phyloP scores from a whole-genome alignment of 169 alveolate species.

The Plasmodium coatneyi region DNA sequence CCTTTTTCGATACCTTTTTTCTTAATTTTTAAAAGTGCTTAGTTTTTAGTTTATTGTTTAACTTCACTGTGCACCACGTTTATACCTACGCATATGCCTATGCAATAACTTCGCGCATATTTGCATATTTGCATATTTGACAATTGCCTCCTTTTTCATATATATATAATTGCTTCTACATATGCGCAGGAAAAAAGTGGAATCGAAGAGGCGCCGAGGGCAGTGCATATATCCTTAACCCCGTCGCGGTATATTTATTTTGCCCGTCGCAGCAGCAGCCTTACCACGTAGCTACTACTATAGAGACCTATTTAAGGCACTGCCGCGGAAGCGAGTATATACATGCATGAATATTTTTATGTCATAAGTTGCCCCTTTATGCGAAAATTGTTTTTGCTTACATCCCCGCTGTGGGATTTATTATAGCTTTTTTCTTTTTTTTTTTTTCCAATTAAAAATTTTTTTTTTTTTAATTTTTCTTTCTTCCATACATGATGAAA shows the following conservation, averaged over 20 bases:
- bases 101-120: not conserved
- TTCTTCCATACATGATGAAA: not conserved
- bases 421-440: too few species aligned
- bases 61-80: not conserved
- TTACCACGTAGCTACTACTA: not conserved
- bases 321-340: not conserved
- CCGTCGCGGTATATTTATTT: not conserved
- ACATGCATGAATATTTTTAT: not conserved
- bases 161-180: not conserved
- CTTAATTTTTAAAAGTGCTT: not conserved
- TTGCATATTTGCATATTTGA: not conserved
- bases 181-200: not conserved
- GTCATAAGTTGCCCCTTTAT: not conserved
- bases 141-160: not conserved
- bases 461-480: not conserved
- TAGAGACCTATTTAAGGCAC: not conserved
- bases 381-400: not conserved
- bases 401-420: not conserved
- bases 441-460: too few species aligned
- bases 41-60: not conserved
- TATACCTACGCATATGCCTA: not conserved
- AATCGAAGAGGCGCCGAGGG: not conserved
- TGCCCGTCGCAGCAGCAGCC: not conserved
- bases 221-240: not conserved
- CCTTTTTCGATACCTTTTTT: not conserved